Conservation (phyloP, 2,329 filamentous ascomycete species). For the Paracamarosporium sp. region DNA sequence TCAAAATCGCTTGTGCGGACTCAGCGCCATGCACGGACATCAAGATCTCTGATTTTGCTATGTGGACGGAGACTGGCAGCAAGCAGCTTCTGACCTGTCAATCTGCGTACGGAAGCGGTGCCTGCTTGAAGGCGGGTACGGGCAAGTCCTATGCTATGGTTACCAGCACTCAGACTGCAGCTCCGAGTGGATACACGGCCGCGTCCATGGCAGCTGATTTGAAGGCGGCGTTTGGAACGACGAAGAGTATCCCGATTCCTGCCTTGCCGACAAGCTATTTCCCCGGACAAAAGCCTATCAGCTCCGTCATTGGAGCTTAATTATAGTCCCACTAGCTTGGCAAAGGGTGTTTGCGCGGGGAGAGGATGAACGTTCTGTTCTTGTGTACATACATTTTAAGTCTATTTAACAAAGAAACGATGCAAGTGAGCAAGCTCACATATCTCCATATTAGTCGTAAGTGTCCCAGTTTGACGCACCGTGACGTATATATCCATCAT, state of each 20-base stretch:
- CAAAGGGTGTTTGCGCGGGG: not conserved
- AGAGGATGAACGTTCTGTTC: not conserved
- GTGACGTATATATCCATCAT: too few relatives aligned
- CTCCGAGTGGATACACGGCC: conserved; percentile 48
- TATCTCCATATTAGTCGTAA: not conserved
- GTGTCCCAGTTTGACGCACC: not conserved
- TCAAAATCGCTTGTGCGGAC: conserved; percentile 61
- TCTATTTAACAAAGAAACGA: not conserved
- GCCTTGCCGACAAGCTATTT: conserved; percentile 50
- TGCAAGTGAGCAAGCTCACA: not conserved
- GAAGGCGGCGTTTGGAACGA: conserved; percentile 36
- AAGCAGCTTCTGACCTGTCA: conserved; percentile 54
- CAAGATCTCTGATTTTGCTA: conserved; percentile 58
- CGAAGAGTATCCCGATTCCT: conserved; percentile 50
- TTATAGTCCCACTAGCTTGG: not conserved
- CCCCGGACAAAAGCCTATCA: conserved; percentile 45
- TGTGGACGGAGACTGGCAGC: conserved; percentile 59
- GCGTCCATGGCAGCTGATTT: conserved; percentile 44
- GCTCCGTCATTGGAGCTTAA: not conserved
- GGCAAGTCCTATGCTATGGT: conserved; percentile 36
- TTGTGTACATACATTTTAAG: not conserved
- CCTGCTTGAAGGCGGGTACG: conserved; percentile 51
- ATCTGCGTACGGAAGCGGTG: conserved; percentile 57
- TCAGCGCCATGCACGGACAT: conserved; percentile 61
- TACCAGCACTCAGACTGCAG: conserved; percentile 43